Base-by-base conservation (phyloP, 441 rosid species). In the Pelargonium myrrhifolium region DNA sequence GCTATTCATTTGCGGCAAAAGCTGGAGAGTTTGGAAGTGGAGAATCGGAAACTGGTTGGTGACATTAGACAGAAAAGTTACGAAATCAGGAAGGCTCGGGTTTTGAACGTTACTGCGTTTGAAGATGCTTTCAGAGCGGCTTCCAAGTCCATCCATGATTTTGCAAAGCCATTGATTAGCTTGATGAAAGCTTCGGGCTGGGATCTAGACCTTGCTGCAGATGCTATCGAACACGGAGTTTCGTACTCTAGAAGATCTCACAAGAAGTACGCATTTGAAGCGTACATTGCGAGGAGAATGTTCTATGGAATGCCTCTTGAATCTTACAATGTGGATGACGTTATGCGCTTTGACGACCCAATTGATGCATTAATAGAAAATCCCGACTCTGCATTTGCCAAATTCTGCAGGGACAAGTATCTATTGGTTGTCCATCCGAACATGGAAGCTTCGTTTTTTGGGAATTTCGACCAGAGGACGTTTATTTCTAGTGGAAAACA, bases 231-330 rank as follows among this genome's bases (percentile, higher is more conserved):
- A 39, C 80, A 65, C 18, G 76, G 78, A 3, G 89, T 83, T 65
- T 65, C 22, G 45, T 90, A 79, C 63, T 72, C 77, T 11, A 83
- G 71, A 60, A 80, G 78, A 53, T 80, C 85, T 14, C 83, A 83
- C 77, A 90, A 90, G 81, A 87, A 89, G 82, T 87, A 71, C 69
- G 85, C 87, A 9, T 90, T 87, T 35, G 93, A 87, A 74, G 85
- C 93, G 26, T 90, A 76, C 72, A 81, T 91, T 74, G 85, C 81
- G 17, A 42, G 82, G 42, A 82, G 86, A 78, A 84, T 91, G 96
- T 89, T 86, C 68, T 78, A 80, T 35, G 81, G 78, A n/a, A 49
- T 78, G 43, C 65, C 79, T 10, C 76, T 80, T 14, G 58, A 71
- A 14, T 73, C 86, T 0, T 78, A 43, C n/a, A 66, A 76, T 61